Percentiles rank a stretch among this genome's conserved stretches.
phyloP scores from a whole-genome alignment of 768 basidiomycete species.

The Lyophyllum atratum region DNA sequence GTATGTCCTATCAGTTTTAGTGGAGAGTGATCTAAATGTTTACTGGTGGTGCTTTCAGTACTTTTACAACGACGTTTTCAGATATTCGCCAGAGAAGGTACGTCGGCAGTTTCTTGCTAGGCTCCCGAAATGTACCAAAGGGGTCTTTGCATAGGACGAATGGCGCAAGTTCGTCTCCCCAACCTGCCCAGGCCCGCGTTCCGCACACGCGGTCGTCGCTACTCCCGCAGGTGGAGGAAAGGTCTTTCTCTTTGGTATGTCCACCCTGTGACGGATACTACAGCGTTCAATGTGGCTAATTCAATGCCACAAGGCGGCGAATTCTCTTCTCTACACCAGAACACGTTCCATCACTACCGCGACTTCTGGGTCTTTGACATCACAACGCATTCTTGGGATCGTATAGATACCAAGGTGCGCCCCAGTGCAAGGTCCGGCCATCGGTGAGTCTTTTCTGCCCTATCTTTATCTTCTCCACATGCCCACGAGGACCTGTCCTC shows the following conservation, averaged over 20 bases:
- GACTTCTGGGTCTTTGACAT: constrained; percentile 92
- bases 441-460: constrained; percentile 44
- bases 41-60: constrained; percentile 46
- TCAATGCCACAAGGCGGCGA: constrained; percentile 61
- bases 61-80: constrained; percentile 86
- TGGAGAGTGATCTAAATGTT: neutral
- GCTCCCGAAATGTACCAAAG: neutral
- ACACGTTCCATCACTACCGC: constrained; percentile 84
- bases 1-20: constrained; percentile 35
- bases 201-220: constrained; percentile 81
- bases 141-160: constrained; percentile 57
- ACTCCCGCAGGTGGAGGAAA: constrained; percentile 83
- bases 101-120: neutral
- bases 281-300: neutral
- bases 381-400: constrained; percentile 77
- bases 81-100: constrained; percentile 84
- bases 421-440: constrained; percentile 86
- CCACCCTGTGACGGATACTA: neutral
- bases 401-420: constrained; percentile 81
- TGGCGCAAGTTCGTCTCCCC: constrained; percentile 86
- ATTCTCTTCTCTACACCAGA: constrained; percentile 83
- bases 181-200: constrained; percentile 85
- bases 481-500: neutral
- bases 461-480: neutral
- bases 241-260: constrained; percentile 75